Base-by-base conservation (phyloP, 441 rosid species). In the Isatis lusitanica region DNA sequence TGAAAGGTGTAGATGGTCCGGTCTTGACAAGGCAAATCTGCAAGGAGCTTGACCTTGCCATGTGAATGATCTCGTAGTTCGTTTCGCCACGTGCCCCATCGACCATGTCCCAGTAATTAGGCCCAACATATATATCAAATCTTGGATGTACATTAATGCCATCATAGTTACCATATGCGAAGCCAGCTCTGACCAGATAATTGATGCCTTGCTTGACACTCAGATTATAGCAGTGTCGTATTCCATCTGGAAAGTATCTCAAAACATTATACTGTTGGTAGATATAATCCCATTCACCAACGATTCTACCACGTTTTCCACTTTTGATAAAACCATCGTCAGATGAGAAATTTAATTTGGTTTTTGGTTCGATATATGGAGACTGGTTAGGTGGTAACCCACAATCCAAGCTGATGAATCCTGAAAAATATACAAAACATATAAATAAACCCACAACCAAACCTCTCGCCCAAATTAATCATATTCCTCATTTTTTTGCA, bases 111-210 rank as follows among this genome's bases (percentile, higher is more conserved):
- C 86, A 83, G 1, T 15, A 17, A n/a, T 81, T 71, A 12, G 67
- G 57, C 10, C 83, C 86, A 0, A 83, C 8, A 52, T 76, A 39
- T 31, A 83, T 9, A 47, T 81, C 84, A 4, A 83, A 81, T 5
- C 8, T 50, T 5, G 84, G 86, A 2, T 51, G 0, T 7, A 1
- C 2, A 21, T 44, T 33, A 2, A 2, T 17, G 13, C 67, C 74
- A 35, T 84, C 85, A 39, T 81, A 81, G 1, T 84, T 79, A 16
- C 82, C 85, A 42, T 84, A 81, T 15, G 11, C 17, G 65, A 81
- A 79, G 9, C 68, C 51, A 4, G 78, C 84, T 68, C 82, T 71
- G 17, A 78, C 76, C 1, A 72, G 74, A 16, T 71, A 71, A 4
- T 26, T 57, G 2, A 5, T 62, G 1, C 74, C 81, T 1, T 51